Conservation (phyloP, 2,329 filamentous ascomycete species). For the Westerdykella ornata region DNA sequence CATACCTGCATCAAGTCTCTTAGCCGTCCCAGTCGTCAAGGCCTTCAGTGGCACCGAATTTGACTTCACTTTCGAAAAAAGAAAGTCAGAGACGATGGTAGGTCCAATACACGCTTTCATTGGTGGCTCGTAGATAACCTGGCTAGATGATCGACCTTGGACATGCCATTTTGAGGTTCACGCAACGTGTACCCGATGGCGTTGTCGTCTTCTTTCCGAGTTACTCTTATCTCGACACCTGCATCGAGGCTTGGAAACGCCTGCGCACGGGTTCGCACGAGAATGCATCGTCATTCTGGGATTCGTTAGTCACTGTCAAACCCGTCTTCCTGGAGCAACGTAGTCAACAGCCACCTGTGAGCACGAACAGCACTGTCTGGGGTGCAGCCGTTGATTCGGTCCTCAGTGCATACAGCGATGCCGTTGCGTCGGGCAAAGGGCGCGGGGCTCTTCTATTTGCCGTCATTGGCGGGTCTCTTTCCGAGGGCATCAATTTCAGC, state of each 20-base stretch:
- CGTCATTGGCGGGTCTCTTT: constrained; percentile 90
- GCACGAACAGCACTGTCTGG: constrained; percentile 44
- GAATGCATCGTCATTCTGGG: constrained; percentile 41
- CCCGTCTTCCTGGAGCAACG: constrained; percentile 38
- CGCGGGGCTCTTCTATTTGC: constrained; percentile 76
- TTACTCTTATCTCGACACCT: constrained; percentile 79
- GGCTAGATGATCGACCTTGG: constrained; percentile 63
- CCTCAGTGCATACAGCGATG: constrained; percentile 63
- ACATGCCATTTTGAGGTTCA: constrained; percentile 62
- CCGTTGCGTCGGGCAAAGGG: constrained; percentile 48
- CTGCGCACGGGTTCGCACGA: constrained; percentile 3
- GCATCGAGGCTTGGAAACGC: constrained; percentile 45
- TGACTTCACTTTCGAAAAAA: constrained; percentile 80
- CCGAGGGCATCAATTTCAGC: constrained; percentile 97
- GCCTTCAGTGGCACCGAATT: constrained; percentile 52
- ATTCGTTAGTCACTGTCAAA: constrained; percentile 54
- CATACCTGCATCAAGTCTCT: constrained; percentile 73
- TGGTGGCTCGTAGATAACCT: constrained; percentile 2
- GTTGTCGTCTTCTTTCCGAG: constrained; percentile 94
- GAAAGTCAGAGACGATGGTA: constrained; percentile 60
- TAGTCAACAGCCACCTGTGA: constrained; percentile 38
- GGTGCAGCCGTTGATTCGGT: constrained; percentile 58
- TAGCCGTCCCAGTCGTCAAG: constrained; percentile 63
- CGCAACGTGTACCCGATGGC: constrained; percentile 72
- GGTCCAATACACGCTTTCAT: constrained; percentile 5